Conservation (phyloP, 768 basidiomycete species). For the Kwoniella heveanensis region DNA sequence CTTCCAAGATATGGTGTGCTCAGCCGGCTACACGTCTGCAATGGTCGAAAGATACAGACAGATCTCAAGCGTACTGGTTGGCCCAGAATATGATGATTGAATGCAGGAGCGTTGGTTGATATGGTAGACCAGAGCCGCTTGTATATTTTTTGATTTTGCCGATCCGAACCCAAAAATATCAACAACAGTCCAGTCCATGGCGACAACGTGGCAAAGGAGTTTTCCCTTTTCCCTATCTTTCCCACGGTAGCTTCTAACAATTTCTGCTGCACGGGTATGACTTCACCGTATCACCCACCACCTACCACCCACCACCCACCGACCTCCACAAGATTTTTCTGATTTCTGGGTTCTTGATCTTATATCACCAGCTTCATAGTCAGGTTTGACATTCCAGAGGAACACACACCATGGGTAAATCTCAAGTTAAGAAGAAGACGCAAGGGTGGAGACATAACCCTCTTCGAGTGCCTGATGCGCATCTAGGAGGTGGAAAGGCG, state of each 20-base stretch:
- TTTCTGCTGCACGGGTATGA: neutral
- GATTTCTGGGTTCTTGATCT: constrained; percentile 1
- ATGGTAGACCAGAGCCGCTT: too few relatives aligned
- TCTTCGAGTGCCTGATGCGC: constrained; percentile 87
- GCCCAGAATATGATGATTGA: too few relatives aligned
- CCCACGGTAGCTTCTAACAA: constrained; percentile 1
- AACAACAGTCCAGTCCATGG: neutral
- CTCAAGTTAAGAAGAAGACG: constrained; percentile 72
- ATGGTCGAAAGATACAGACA: too few relatives aligned
- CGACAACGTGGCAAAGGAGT: neutral
- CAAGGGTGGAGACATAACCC: constrained; percentile 85
- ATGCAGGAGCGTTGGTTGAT: too few relatives aligned
- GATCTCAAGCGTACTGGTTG: too few relatives aligned
- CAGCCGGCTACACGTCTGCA: too few relatives aligned
- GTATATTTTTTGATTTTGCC: too few relatives aligned
- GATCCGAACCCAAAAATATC: too few relatives aligned
- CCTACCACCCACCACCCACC: neutral
- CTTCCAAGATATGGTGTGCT: neutral
- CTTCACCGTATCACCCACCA: neutral
- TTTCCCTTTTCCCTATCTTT: too few relatives aligned
- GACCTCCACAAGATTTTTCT: neutral
- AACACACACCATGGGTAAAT: constrained; percentile 75
- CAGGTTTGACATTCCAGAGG: neutral
- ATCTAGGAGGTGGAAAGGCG: constrained; percentile 78
- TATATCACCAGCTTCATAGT: neutral